Conservation (phyloP, 2,329 filamentous ascomycete genomes). For the Cercospora sojina region DNA sequence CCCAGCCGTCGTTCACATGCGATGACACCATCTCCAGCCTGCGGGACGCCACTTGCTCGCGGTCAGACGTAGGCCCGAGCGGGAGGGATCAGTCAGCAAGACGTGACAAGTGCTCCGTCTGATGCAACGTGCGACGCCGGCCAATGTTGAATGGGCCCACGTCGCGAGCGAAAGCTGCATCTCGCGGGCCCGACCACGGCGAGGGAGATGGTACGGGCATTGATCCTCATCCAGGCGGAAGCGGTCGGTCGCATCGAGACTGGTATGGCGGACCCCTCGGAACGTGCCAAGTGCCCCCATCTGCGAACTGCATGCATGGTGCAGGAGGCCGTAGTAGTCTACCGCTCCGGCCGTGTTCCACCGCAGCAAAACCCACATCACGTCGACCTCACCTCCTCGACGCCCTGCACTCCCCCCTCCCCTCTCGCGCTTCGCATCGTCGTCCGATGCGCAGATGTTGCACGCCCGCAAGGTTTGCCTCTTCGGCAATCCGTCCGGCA, state of each 20-base stretch:
- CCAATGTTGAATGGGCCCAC: neutral
- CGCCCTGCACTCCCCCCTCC: neutral
- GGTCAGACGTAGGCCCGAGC: neutral
- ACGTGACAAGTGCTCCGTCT: neutral
- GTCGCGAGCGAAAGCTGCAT: too few species aligned
- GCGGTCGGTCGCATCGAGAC: neutral
- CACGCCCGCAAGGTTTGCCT: neutral
- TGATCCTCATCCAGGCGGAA: neutral
- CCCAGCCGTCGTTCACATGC: neutral
- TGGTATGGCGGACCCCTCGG: neutral
- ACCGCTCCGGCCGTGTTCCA: neutral
- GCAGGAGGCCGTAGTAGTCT: neutral
- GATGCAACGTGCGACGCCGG: slow-evolving; percentile 2
- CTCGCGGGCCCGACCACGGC: neutral
- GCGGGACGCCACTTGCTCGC: neutral
- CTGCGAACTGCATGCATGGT: neutral
- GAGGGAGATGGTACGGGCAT: too few species aligned
- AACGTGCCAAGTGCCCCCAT: neutral
- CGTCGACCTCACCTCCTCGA: neutral
- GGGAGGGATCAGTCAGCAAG: neutral
- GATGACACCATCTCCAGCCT: neutral
- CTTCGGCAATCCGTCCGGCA: neutral
- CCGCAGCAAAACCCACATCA: neutral
- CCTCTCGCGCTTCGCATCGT: neutral
- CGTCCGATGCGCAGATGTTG: neutral